Base-by-base conservation (phyloP, 1,284 basidiomycete genomes). In the Afroboletus lepidellus region DNA sequence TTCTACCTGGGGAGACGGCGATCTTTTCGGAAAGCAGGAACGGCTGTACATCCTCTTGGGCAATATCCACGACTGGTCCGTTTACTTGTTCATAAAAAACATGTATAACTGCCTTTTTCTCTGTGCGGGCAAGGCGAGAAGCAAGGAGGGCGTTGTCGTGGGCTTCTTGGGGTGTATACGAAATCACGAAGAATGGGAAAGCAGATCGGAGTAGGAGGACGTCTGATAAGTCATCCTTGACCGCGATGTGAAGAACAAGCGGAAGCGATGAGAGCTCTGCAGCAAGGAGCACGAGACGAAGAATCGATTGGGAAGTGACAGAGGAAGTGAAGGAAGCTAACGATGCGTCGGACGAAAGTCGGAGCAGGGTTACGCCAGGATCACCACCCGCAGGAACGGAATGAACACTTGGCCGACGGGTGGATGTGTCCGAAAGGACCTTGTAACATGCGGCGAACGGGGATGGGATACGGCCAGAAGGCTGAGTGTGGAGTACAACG, bases 91-190 rank as follows among this genome's bases (percentile, higher is more conserved):
- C 69, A 34, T 87, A 83, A 67, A 94, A 94, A 39, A 84, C 86
- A 67, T 98, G 94, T 46, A 96, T 77, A 16, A 96, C 92, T 2
- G 81, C 77, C 46, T 77, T 79, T 50, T 76, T 75, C 58, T 83
- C 76, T 11, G 77, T 72, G 46, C 75, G 74, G 4, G 90, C 86
- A 38, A 92, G 72, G 43, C 81, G 78, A 50, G 84, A 79, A 23
- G 86, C 87, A n/a, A 91, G 74, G 16, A 91, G 69, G 12, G 85
- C 82, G 60, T 89, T 80, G 64, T 90, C 87, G 62, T 89, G 84
- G 3, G 86, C 85, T 59, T 88, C 78, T 64, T 85, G 80, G 3
- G 81, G 70, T 2, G 76, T 78, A 50, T 79, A 74, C 6, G 85
- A 88, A 69, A 87, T 75, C 42, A 92, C 53, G 56, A 86, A 75